Base-by-base conservation (phyloP, 768 basidiomycete genomes). In the Termitomyces sp. region DNA sequence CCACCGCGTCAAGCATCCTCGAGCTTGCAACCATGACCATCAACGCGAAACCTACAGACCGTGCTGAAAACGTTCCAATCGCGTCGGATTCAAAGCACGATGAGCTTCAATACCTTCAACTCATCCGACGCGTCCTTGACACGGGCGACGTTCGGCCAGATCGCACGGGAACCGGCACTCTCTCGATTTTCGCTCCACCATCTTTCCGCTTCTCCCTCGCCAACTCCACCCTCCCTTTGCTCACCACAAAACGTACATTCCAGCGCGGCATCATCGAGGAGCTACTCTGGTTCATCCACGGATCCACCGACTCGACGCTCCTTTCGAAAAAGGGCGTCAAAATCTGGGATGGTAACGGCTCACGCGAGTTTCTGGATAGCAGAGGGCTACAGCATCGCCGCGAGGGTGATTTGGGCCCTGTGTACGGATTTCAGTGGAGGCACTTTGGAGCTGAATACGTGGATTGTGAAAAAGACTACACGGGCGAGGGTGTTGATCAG, bases 271-370 rank as follows among this genome's bases (percentile, higher is more conserved):
- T 99, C 40, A 71, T 91, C 21, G 94, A 95, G 65, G 96, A 98
- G 62, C 83, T 99, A 1, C 76, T 98, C 7, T 99, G 96, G 96
- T 99, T 99, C 65, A 72, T 97, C 15, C 74, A 77, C 37, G 95
- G 96, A 1, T 79, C 77, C 8, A 98, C 95, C 0, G 93, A 97
- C 71, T 83, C 90, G 0, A 84, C 74, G 5, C 61, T 85, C 0
- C 79, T 99, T 40, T 82, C 85, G 1, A 76, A 79, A 30, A 90
- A 90, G 66, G 93, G 92, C 50, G 81, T 98, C 58, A 90, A 90
- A 68, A 98, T 99, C 63, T 99, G 97, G 97, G 94, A 98, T 66
- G 94, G 95, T 0, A 98, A 99, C 60, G 95, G 93, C 8, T 88
- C 88, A 2, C 82, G 87, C 58, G 88, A 83, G 61, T 98, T 96